phyloP scores from a whole-genome alignment of 352 stramenopile genomes.

The Phytopythium vexans region DNA sequence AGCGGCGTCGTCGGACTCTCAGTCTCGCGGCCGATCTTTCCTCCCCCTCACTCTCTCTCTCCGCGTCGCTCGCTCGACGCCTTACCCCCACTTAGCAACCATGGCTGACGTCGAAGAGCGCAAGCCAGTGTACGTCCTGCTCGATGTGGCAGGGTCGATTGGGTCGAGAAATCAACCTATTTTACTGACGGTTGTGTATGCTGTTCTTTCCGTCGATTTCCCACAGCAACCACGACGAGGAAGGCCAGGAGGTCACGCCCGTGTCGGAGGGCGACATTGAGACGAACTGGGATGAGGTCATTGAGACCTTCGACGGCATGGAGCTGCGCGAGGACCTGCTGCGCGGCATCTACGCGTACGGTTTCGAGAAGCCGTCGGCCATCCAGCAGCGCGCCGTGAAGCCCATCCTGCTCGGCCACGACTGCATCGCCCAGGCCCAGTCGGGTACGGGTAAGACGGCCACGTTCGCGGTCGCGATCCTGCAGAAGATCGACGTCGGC shows the following conservation, averaged over 20 bases:
- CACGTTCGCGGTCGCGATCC: constrained; percentile 98
- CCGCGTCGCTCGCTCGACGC: constrained; percentile 16
- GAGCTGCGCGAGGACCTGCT: constrained; percentile 98
- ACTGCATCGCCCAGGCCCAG: constrained; percentile 99
- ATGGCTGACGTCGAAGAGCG: constrained; percentile 83
- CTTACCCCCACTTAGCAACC: constrained; percentile 26
- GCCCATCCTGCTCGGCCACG: constrained; percentile 95
- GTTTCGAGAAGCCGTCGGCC: constrained; percentile 99
- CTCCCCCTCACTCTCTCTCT: constrained; percentile 15
- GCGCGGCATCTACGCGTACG: constrained; percentile 99
- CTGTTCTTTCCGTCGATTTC: constrained; percentile 1
- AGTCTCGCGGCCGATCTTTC: constrained; percentile 7
- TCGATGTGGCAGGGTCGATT: too few relatives aligned
- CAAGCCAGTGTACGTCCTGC: constrained; percentile 48
- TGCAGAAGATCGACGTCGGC: constrained; percentile 96
- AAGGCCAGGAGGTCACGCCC: constrained; percentile 62
- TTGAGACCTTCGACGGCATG: constrained; percentile 99
- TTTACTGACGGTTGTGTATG: background rate
- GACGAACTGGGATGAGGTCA: constrained; percentile 98
- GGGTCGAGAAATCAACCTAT: too few relatives aligned
- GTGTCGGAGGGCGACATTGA: constrained; percentile 94
- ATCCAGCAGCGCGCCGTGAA: constrained; percentile 99
- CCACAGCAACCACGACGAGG: constrained; percentile 49
- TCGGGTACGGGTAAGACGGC: constrained; percentile 99
- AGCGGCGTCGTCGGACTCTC: background rate